Conservation (phyloP, 306 rosid species). For the Malus sylvestris region DNA sequence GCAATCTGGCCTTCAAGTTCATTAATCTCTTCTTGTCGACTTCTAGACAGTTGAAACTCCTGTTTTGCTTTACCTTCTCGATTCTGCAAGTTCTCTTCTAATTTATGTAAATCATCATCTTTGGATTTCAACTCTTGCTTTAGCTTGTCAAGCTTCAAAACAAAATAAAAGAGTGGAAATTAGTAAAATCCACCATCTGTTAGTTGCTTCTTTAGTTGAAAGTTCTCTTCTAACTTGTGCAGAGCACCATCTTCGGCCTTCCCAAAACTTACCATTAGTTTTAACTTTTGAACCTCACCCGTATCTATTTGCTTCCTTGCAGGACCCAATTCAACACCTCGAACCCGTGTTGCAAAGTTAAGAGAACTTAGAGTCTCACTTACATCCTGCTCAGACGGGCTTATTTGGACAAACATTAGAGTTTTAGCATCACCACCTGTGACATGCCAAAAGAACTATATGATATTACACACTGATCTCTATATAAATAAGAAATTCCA, state of each 20-base stretch:
- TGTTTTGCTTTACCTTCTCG: constrained; percentile 1
- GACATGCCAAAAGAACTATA: background rate
- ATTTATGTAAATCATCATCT: constrained; percentile 5
- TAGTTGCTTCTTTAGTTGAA: background rate
- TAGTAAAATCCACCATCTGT: background rate
- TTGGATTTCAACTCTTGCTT: constrained; percentile 15
- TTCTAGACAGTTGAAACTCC: constrained; percentile 8
- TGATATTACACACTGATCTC: background rate
- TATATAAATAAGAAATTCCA: background rate
- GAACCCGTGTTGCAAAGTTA: constrained; percentile 13
- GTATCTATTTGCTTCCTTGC: constrained; percentile 17
- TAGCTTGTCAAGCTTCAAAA: constrained; percentile 11
- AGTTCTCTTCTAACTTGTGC: background rate
- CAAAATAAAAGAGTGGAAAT: background rate
- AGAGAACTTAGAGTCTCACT: constrained; percentile 16
- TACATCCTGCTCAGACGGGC: constrained; percentile 16
- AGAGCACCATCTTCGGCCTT: background rate
- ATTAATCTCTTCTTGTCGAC: constrained; percentile 6
- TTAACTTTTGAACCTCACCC: constrained; percentile 10
- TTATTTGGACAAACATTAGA: constrained; percentile 24
- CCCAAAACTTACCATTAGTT: constrained; percentile 2
- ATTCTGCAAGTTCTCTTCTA: constrained; percentile 12
- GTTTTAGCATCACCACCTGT: constrained; percentile 27
- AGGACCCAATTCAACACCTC: constrained; percentile 18
- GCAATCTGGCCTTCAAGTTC: constrained; percentile 4